These are phyloP conservation scores for Fusarium chuoi DNA, from an alignment of 2,329 filamentous ascomycete genomes.

Conservation along the genomic window DNA sequence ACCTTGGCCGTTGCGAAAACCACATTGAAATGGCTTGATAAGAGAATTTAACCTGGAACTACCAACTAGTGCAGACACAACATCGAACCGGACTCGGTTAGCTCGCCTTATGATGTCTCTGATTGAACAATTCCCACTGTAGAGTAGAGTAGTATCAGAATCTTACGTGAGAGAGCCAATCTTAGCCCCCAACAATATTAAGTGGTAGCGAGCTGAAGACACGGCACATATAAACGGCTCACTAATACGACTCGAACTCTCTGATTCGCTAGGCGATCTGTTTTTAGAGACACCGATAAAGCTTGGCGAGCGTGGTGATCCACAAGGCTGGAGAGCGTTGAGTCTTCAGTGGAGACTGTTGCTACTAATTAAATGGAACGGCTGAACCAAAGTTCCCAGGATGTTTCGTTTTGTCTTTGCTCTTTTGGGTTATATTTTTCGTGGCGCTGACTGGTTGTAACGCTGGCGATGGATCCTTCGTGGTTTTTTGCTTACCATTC, in stretches of 20 bases:
- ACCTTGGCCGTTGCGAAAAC: background rate
- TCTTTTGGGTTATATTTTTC: conserved; percentile 2
- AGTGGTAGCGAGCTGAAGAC: conserved; percentile 3
- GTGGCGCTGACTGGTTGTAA: background rate
- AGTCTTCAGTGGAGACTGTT: background rate
- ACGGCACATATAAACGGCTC: background rate
- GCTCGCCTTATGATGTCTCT: background rate
- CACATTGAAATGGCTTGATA: background rate
- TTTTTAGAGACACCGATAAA: background rate
- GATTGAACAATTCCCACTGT: background rate
- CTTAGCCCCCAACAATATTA: conserved; percentile 12
- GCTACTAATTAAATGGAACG: background rate
- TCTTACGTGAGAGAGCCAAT: conserved; percentile 22
- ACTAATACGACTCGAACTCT: background rate
- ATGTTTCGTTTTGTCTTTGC: background rate
- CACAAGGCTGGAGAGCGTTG: conserved; percentile 2
- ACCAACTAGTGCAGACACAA: background rate
- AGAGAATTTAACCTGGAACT: background rate
- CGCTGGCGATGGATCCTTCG: background rate
- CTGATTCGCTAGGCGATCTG: background rate
- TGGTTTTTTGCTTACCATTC: background rate
- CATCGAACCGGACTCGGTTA: background rate
- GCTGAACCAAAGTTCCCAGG: background rate
- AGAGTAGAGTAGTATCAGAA: conserved; percentile 1
- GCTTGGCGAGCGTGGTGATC: conserved; percentile 10